Evolutionary conservation across 495 filamentous ascomycete genomes (phyloP).

Genomic region (Achaetomiella virescens): DNA sequence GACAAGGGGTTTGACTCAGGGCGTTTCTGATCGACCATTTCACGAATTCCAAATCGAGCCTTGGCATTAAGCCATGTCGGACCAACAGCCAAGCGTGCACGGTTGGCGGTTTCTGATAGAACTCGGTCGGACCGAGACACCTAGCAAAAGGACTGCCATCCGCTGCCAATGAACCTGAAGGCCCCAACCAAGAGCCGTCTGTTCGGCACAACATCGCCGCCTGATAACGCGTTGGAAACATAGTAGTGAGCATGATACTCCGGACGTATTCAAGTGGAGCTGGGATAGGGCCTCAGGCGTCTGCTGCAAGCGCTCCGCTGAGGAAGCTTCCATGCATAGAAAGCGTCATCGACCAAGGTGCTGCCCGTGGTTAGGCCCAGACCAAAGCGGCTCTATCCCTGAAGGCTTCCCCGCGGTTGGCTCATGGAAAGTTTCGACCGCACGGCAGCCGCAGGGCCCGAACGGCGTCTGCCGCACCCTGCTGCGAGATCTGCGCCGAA

Average conservation of each 20-base stretch:
- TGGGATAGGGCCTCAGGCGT: too few relatives aligned
- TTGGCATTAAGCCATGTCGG: not conserved
- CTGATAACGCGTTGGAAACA: too few relatives aligned
- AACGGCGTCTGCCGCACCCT: slow-evolving; percentile 17
- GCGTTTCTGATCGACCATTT: not conserved
- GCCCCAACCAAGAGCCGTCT: not conserved
- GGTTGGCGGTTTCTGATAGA: not conserved
- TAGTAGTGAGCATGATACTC: too few relatives aligned
- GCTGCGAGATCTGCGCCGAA: slow-evolving; percentile 11
- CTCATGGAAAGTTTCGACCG: slow-evolving; percentile 16
- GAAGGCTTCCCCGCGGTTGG: slow-evolving; percentile 8
- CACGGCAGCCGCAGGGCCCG: slow-evolving; percentile 14
- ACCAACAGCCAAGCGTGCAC: not conserved
- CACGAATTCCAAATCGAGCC: slow-evolving; percentile 3
- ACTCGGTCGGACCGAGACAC: not conserved
- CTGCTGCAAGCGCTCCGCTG: not conserved
- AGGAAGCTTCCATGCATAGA: slow-evolving; percentile 12
- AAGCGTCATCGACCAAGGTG: not conserved
- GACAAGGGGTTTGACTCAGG: not conserved
- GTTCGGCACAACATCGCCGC: not conserved
- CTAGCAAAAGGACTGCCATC: not conserved
- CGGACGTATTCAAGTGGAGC: too few relatives aligned
- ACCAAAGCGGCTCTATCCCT: slow-evolving; percentile 5
- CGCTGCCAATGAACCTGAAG: not conserved
- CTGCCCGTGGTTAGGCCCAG: not conserved